Percentiles rank a stretch among this genome's conserved stretches.
These are phyloP conservation scores for Cryphonectria naterciae DNA, from an alignment of 2,329 filamentous ascomycete genomes.

Conservation along the genomic window DNA sequence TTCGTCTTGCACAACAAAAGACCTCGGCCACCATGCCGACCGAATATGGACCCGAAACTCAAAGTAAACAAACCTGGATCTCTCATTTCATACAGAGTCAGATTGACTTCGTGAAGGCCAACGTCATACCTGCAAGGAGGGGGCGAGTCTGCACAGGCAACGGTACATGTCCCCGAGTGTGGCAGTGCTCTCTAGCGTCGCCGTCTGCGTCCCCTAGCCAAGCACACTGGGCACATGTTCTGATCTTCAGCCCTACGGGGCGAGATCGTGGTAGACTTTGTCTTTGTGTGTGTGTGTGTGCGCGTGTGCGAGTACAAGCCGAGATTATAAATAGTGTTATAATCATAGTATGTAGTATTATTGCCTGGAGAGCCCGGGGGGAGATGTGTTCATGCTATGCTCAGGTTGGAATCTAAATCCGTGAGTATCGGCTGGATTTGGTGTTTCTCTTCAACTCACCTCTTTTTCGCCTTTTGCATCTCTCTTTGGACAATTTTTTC, in stretches of 20 bases:
- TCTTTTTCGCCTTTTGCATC: not conserved
- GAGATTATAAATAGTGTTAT: constrained; percentile 4
- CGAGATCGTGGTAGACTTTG: not conserved
- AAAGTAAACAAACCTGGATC: not conserved
- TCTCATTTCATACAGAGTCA: not conserved
- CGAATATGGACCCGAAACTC: not conserved
- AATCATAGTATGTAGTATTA: not conserved
- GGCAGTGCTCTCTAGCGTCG: constrained; percentile 30
- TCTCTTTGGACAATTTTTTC: not conserved
- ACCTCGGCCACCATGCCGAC: not conserved
- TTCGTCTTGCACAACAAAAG: not conserved
- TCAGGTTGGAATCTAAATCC: not conserved
- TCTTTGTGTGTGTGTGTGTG: not conserved
- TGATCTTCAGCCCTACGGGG: constrained; percentile 28
- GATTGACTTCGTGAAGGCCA: not conserved
- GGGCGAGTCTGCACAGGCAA: constrained; percentile 1
- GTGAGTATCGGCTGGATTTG: not conserved
- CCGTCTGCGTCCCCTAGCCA: not conserved
- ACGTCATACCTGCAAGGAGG: constrained; percentile 13
- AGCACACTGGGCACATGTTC: not conserved
- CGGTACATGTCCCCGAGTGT: constrained; percentile 24
- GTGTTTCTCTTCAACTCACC: not conserved
- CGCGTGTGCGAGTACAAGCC: not conserved
- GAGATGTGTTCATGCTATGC: not conserved
- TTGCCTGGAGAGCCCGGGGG: not conserved